Evolutionary conservation across 2,329 filamentous ascomycete species (phyloP), one percentile per base, ranked within the genome.

Genomic region (Colletotrichum cereale): DNA sequence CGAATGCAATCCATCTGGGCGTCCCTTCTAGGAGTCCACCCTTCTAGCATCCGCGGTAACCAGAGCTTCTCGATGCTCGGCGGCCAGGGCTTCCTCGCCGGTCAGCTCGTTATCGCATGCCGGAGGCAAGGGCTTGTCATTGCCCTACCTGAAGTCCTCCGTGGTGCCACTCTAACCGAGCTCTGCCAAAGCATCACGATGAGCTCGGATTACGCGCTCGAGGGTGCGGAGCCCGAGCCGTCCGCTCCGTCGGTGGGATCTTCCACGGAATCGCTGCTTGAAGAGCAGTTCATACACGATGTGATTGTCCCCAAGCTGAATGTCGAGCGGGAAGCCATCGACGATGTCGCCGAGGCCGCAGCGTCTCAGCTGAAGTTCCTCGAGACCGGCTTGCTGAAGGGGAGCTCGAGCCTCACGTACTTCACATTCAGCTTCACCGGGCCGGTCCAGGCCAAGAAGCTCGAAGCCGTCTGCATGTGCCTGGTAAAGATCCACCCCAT

Each of bases 1-100:
- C 77, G 77, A 8, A 85, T 88, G 82, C 80, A 86, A 11, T 75
- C 77, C 3, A 79, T 88, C 67, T 88, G 87, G 86, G 83, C 86
- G 0, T 74, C 77, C 0, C 81, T 86, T 0, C 78, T 88, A 0
- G 77, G 77, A 0, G 73, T 84, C 0, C 78, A 83, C 1, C 79
- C 82, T n/a, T 75, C 76, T 0, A 78, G 78, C 3, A 86, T 89
- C 38, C 81, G 79, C 1, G 78, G 82, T 0, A 78, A 80, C 0
- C 84, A 86, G 50, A 83, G 80, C 11, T 88, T 88, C 72, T 75
- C 86, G 48, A 79, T 81, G 2, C 77, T 83, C 0, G 86, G 87
- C 0, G 87, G 87, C 0, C 83, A 87, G 48, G 80, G 78, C 10
- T 80, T 84, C 24, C 78, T 85, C 6, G 85, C 84, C 5, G 80